Base-by-base conservation (phyloP, 2,329 filamentous ascomycete species). In the Calonectria montana region DNA sequence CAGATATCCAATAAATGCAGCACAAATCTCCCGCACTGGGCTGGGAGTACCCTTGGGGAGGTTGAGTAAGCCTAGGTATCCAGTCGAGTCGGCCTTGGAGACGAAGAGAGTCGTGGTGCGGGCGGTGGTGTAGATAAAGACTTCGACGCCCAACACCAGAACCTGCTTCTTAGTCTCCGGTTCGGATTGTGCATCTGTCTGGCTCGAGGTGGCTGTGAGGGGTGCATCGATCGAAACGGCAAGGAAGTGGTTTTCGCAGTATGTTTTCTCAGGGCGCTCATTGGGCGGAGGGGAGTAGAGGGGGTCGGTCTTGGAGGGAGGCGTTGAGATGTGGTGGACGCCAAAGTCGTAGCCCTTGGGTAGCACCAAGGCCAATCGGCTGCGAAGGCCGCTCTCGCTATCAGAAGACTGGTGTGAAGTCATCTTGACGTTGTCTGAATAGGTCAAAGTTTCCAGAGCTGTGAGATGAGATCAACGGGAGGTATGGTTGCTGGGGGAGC, bases 21-120 rank as follows among this genome's bases (percentile, higher is more conserved):
- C 91, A 59, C 92, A 93, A 53, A 97, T 89, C 37, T 91, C 88
- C 73, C 94, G 91, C 62, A 98, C 89, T 0, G 95, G 95, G 4
- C 94, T 97, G 0, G 90, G 87, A 0, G 88, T 86, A n/a, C 89
- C 87, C 76, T 86, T 89, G 18, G 92, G 89, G 0, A 94, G 86
- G 21, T 89, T 85, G 41, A 96, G 86, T 2, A 93, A 87, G 75
- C 92, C 87, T 12, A 98, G 85, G 81, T 95, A 97, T 27, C 97
- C 97, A 0, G 96, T 98, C 12, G 97, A 98, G 84, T 99, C 97
- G 61, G 97, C 97, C 84, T 99, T 99, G 74, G 96, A 96, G 27
- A 99, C 93, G 82, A 99, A 99, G 66, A 98, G 89, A 4, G 94
- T 98, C 1, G 94, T 97, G 27, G 95, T 90, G 77, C 90, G 89